A percentile compares a stretch with the other conserved stretches of the same genome.
Evolutionary conservation across 176 grass and related monocot genomes (phyloP).

Genomic region (Triticum turgidum): DNA sequence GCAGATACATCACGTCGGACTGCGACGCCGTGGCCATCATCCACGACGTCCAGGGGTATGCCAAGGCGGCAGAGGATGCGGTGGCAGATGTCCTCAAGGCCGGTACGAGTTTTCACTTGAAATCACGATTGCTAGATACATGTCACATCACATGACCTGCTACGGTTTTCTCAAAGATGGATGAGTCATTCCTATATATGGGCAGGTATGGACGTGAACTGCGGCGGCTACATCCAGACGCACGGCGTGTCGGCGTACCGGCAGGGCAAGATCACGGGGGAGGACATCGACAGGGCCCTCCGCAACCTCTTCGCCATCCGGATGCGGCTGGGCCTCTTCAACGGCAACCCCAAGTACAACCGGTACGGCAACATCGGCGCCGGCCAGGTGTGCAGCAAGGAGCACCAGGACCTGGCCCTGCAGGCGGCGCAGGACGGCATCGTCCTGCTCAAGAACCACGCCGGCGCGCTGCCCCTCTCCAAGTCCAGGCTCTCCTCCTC

Average conservation of each 20-base stretch:
- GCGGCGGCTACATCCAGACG: conserved; percentile 73
- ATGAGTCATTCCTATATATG: too few species aligned
- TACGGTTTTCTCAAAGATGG: not conserved
- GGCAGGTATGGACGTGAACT: conserved; percentile 88
- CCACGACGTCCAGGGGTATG: conserved; percentile 59
- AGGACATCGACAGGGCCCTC: conserved; percentile 76
- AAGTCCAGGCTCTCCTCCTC: conserved; percentile 32
- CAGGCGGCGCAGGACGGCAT: conserved; percentile 76
- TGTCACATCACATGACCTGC: not conserved
- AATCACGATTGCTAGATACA: not conserved
- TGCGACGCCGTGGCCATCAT: conserved; percentile 86
- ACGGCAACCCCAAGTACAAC: conserved; percentile 60
- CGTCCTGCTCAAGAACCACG: conserved; percentile 81
- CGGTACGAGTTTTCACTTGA: conserved; percentile 35
- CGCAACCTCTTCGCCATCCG: conserved; percentile 78
- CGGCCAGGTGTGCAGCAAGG: conserved; percentile 68
- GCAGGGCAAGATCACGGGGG: conserved; percentile 75
- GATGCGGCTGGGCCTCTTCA: conserved; percentile 84
- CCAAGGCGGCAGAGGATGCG: conserved; percentile 78
- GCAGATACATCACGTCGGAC: conserved; percentile 88
- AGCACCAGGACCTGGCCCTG: conserved; percentile 80
- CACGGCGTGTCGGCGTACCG: conserved; percentile 57
- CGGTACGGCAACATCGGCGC: conserved; percentile 61
- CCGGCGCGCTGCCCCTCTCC: conserved; percentile 58
- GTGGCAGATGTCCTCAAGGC: conserved; percentile 94